These are phyloP conservation scores for Aspergillus affinis DNA, from an alignment of 495 filamentous ascomycete species.

Conservation along the genomic window DNA sequence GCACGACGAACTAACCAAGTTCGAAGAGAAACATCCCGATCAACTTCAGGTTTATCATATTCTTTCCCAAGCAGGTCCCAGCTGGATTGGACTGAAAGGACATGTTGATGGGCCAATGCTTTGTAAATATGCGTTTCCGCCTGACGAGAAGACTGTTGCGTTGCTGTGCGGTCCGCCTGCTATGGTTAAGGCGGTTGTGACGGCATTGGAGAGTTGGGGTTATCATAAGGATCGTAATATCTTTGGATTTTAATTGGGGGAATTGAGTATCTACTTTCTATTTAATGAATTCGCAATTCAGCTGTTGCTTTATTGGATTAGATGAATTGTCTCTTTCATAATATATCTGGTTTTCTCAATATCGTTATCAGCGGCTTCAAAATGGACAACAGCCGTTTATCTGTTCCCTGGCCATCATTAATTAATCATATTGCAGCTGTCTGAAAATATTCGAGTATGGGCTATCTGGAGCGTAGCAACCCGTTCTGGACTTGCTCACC, in stretches of 20 bases:
- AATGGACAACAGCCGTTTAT: too few species aligned
- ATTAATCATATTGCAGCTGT: too few species aligned
- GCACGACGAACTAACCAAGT: conserved; percentile 38
- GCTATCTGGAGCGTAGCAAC: too few species aligned
- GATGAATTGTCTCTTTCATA: too few species aligned
- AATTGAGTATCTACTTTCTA: not conserved
- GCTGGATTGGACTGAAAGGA: conserved; percentile 30
- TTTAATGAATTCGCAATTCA: not conserved
- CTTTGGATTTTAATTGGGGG: conserved; percentile 26
- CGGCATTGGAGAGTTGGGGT: conserved; percentile 29
- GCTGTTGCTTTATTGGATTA: too few species aligned
- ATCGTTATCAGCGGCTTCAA: too few species aligned
- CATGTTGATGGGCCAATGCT: conserved; percentile 30
- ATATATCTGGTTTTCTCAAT: too few species aligned
- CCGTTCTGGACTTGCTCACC: too few species aligned
- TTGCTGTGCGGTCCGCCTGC: conserved; percentile 35
- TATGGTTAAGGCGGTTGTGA: conserved; percentile 36
- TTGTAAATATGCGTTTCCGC: conserved; percentile 28
- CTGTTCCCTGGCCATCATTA: too few species aligned
- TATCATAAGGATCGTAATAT: conserved; percentile 31
- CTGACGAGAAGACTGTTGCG: conserved; percentile 21
- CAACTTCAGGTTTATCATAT: conserved; percentile 35
- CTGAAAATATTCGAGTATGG: too few species aligned
- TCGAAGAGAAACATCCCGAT: conserved; percentile 24
- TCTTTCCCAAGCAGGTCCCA: conserved; percentile 20